These are phyloP conservation scores for Xerocomellus chrysenteron DNA, from an alignment of 768 basidiomycete species.

Conservation along the genomic window DNA sequence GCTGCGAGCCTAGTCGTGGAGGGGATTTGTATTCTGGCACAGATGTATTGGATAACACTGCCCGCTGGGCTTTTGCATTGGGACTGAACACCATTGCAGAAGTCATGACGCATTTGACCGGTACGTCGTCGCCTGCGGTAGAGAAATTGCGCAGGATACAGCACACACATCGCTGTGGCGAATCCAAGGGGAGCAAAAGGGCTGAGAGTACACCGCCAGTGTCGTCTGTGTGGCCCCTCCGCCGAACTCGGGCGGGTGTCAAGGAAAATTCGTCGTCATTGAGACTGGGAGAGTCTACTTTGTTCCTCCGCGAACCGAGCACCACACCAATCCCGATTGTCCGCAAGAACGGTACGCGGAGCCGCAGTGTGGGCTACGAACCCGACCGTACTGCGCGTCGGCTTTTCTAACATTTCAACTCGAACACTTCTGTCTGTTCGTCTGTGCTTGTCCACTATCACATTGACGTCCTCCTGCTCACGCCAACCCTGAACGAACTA, in stretches of 20 bases:
- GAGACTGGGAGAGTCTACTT: constrained; percentile 3
- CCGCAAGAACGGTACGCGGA: constrained; percentile 22
- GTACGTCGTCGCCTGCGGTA: constrained; percentile 15
- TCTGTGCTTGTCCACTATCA: background rate
- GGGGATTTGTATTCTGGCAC: constrained; percentile 18
- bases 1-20: constrained; percentile 20
- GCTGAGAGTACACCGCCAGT: constrained; percentile 33
- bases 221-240: constrained; percentile 20
- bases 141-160: constrained; percentile 25
- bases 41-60: constrained; percentile 27
- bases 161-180: background rate
- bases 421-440: background rate
- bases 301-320: constrained; percentile 30
- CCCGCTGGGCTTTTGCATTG: constrained; percentile 29
- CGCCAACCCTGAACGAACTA: background rate
- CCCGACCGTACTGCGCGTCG: constrained; percentile 10
- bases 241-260: constrained; percentile 7
- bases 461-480: background rate
- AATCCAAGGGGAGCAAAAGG: constrained; percentile 14
- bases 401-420: constrained; percentile 11
- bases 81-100: constrained; percentile 24
- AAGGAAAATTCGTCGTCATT: constrained; percentile 12
- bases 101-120: constrained; percentile 12
- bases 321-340: constrained; percentile 23
- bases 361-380: constrained; percentile 29